Conservation (phyloP, 306 rosid species). For the Boehmeria nivea region DNA sequence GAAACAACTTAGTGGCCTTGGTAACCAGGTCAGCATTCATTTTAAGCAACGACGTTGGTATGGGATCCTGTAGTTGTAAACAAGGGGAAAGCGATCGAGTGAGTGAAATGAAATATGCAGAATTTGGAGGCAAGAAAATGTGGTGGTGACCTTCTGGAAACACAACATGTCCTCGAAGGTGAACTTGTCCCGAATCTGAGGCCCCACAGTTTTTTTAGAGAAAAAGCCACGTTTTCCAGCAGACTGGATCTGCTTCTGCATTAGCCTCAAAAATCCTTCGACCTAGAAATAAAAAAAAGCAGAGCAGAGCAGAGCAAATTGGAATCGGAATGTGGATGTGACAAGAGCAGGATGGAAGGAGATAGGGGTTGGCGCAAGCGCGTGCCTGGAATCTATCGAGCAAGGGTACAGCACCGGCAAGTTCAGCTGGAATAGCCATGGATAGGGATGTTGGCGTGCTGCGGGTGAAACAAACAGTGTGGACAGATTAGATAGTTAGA, state of each 20-base stretch:
- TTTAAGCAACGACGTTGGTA: constrained; percentile 85
- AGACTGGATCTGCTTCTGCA: constrained; percentile 96
- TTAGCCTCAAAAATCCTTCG: constrained; percentile 77
- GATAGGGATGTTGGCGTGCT: constrained; percentile 75
- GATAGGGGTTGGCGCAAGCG: too few species aligned
- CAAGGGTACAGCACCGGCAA: constrained; percentile 88
- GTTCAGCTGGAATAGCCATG: constrained; percentile 73
- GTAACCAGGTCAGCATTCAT: constrained; percentile 70
- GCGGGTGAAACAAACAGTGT: constrained; percentile 20
- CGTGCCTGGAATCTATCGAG: constrained; percentile 84
- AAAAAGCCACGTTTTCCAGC: constrained; percentile 94
- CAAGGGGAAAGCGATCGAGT: too few species aligned
- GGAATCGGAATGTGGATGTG: neutral
- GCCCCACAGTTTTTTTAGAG: constrained; percentile 68
- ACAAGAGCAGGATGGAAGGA: neutral
- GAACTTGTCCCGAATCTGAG: constrained; percentile 65
- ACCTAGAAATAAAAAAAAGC: constrained; percentile 43
- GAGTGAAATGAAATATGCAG: too few species aligned
- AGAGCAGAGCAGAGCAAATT: neutral
- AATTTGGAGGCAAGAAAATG: too few species aligned
- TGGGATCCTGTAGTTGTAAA: constrained; percentile 58
- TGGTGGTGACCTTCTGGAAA: constrained; percentile 76
- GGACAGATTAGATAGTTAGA: neutral
- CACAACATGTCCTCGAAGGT: constrained; percentile 94
- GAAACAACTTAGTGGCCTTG: constrained; percentile 83